phyloP scores from a whole-genome alignment of 768 basidiomycete species.

The Pluteus cervinus region DNA sequence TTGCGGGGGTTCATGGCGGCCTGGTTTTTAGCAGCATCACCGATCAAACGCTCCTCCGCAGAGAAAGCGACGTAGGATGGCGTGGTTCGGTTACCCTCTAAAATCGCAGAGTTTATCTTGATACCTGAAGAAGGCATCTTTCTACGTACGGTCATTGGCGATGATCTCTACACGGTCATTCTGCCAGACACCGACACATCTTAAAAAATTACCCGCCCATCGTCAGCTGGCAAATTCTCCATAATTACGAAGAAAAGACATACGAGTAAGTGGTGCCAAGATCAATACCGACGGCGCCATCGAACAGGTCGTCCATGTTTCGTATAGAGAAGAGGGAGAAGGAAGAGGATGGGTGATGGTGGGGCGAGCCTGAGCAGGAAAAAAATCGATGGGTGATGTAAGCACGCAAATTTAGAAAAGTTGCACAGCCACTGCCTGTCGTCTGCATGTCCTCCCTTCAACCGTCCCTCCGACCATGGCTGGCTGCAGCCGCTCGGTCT shows the following conservation, averaged over 20 bases:
- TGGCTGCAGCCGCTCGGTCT: slow-evolving; percentile 26
- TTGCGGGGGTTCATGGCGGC: slow-evolving; percentile 99
- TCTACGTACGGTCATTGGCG: slow-evolving; percentile 90
- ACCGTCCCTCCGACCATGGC: slow-evolving; percentile 30
- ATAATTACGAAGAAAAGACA: slow-evolving; percentile 20
- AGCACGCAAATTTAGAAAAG: slow-evolving; percentile 32
- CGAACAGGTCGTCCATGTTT: slow-evolving; percentile 90
- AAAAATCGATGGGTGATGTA: slow-evolving; percentile 56
- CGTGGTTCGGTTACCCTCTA: slow-evolving; percentile 98
- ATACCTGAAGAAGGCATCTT: background rate
- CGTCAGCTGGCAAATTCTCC: slow-evolving; percentile 1
- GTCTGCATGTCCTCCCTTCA: slow-evolving; percentile 32
- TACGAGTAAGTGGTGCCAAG: slow-evolving; percentile 97
- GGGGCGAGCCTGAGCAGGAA: slow-evolving; percentile 32
- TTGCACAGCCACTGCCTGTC: slow-evolving; percentile 37
- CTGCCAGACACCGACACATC: slow-evolving; percentile 99
- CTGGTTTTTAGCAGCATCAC: slow-evolving; percentile 98
- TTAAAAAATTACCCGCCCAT: slow-evolving; percentile 26
- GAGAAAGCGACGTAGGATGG: slow-evolving; percentile 99
- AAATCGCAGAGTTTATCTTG: slow-evolving; percentile 8
- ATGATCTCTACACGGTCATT: slow-evolving; percentile 99
- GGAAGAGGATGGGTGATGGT: slow-evolving; percentile 28
- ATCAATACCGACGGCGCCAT: slow-evolving; percentile 97
- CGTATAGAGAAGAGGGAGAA: slow-evolving; percentile 26
- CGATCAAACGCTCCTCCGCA: slow-evolving; percentile 91